Evolutionary conservation across 768 basidiomycete species (phyloP).

Genomic region (Auriscalpium microsporum): DNA sequence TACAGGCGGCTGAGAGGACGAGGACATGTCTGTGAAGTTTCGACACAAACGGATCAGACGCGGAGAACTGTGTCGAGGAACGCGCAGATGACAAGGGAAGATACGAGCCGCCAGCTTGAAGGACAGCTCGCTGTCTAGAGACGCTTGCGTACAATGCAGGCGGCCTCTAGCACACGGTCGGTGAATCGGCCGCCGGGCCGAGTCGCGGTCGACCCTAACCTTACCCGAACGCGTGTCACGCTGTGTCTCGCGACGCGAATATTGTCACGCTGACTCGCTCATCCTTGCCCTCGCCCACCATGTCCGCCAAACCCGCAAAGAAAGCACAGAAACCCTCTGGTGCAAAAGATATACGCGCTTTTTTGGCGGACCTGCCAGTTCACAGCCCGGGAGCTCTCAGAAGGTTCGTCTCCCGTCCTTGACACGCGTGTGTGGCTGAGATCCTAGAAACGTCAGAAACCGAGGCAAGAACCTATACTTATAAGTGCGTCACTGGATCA

Average conservation of each 20-base stretch:
- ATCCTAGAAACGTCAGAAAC: background rate
- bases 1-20: background rate
- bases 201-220: too few relatives aligned
- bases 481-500: background rate
- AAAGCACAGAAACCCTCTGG: background rate
- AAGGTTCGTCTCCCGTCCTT: background rate
- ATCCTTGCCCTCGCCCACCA: background rate
- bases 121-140: too few relatives aligned
- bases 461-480: background rate
- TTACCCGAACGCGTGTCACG: too few relatives aligned
- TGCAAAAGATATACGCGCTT: background rate
- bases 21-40: too few relatives aligned
- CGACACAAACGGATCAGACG: background rate
- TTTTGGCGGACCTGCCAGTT: background rate
- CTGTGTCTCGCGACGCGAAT: too few relatives aligned
- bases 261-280: too few relatives aligned
- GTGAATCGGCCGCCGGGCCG: too few relatives aligned
- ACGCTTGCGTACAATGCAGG: too few relatives aligned
- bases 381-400: background rate
- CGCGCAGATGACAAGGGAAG: background rate
- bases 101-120: too few relatives aligned
- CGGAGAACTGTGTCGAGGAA: background rate
- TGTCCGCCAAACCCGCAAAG: background rate
- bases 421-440: background rate
- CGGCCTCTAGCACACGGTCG: too few relatives aligned